These are phyloP conservation scores for Aspergillus alliaceus DNA, from an alignment of 2,329 filamentous ascomycete species.

Conservation along the genomic window DNA sequence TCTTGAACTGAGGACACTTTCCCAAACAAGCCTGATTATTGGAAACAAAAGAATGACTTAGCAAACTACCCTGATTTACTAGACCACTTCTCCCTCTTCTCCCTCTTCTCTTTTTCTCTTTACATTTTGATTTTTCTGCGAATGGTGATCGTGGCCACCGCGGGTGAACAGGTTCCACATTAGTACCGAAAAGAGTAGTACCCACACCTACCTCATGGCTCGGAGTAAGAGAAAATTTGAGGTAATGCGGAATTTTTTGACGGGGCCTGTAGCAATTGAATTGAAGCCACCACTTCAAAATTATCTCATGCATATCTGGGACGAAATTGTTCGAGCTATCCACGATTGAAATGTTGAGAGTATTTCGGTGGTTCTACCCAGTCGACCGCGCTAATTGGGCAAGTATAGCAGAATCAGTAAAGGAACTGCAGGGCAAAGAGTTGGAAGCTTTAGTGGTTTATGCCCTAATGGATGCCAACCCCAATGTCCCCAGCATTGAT, in stretches of 20 bases:
- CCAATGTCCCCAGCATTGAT: constrained; percentile 10
- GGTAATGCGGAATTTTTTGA: background rate
- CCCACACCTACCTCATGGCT: background rate
- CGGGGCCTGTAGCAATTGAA: background rate
- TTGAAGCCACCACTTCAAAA: background rate
- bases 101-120: too few relatives aligned
- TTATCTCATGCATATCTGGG: background rate
- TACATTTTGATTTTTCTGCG: too few relatives aligned
- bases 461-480: constrained; percentile 1
- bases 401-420: too few relatives aligned
- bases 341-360: background rate
- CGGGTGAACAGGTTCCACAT: background rate
- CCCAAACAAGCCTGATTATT: too few relatives aligned
- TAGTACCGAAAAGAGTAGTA: background rate
- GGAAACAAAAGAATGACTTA: too few relatives aligned
- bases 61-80: too few relatives aligned
- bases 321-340: background rate
- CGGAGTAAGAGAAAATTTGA: constrained; percentile 4
- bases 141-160: background rate
- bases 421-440: background rate
- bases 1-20: too few relatives aligned
- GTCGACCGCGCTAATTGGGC: too few relatives aligned
- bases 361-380: too few relatives aligned
- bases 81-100: too few relatives aligned
- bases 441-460: background rate